These are phyloP conservation scores for Sclerotinia glacialis DNA, from an alignment of 2,329 filamentous ascomycete species.

Conservation along the genomic window DNA sequence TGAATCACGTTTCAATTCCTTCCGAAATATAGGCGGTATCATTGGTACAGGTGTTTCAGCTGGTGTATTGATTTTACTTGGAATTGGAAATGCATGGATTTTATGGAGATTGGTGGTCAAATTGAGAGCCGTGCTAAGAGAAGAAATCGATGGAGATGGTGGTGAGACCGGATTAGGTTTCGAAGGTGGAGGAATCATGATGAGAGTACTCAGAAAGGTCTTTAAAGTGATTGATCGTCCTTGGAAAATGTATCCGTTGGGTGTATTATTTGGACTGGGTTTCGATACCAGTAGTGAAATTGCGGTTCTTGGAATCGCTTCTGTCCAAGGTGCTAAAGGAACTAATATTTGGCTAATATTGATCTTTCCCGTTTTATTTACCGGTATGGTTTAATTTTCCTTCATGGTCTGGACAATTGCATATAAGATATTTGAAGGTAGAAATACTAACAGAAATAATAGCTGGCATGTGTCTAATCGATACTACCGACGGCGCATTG, in stretches of 20 bases:
- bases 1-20: slow-evolving; percentile 74
- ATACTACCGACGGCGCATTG: slow-evolving; percentile 87
- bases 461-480: slow-evolving; percentile 93
- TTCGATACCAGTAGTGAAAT: slow-evolving; percentile 97
- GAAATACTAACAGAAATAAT: not conserved
- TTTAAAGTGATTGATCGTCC: slow-evolving; percentile 73
- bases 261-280: slow-evolving; percentile 83
- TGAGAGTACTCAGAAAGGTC: slow-evolving; percentile 66
- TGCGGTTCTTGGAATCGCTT: slow-evolving; percentile 84
- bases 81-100: slow-evolving; percentile 82
- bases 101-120: slow-evolving; percentile 71
- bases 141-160: slow-evolving; percentile 30
- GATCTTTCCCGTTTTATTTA: slow-evolving; percentile 87
- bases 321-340: slow-evolving; percentile 78
- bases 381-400: slow-evolving; percentile 50
- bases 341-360: slow-evolving; percentile 93
- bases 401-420: no score
- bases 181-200: slow-evolving; percentile 74
- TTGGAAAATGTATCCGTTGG: slow-evolving; percentile 96
- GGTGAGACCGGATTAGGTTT: slow-evolving; percentile 54
- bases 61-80: slow-evolving; percentile 76
- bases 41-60: slow-evolving; percentile 87
- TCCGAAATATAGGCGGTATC: slow-evolving; percentile 78
- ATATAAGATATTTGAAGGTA: no score
- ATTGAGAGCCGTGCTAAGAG: slow-evolving; percentile 60